These are phyloP conservation scores for Lepidium didymum DNA, from an alignment of 345 rosid genomes.

Conservation along the genomic window DNA sequence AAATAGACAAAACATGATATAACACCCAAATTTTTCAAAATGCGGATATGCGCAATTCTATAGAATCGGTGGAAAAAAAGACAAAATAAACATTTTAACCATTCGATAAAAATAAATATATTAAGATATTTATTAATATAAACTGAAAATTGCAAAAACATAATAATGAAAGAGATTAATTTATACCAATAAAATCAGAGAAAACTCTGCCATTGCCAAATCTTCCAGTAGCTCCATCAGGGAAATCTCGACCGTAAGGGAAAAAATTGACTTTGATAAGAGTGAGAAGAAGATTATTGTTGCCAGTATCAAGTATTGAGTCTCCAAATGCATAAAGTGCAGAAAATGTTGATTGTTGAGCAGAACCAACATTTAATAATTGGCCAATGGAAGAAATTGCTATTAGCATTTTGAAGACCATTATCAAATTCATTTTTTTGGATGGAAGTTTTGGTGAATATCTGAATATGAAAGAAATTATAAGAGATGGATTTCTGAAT, in stretches of 20 bases:
- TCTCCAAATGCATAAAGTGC: constrained; percentile 45
- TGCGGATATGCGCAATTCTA: too few relatives aligned
- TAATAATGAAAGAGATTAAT: neutral
- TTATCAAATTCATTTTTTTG: neutral
- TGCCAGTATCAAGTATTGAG: constrained; percentile 60
- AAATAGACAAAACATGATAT: too few relatives aligned
- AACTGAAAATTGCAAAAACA: too few relatives aligned
- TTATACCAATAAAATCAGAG: constrained; percentile 44
- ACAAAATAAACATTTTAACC: too few relatives aligned
- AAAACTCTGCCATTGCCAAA: constrained; percentile 55
- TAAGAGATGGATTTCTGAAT: too few relatives aligned
- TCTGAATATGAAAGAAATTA: neutral
- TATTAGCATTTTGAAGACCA: constrained; percentile 2
- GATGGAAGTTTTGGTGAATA: neutral
- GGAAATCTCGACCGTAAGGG: constrained; percentile 56
- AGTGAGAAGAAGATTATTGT: constrained; percentile 39
- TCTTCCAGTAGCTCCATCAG: constrained; percentile 55
- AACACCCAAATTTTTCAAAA: too few relatives aligned
- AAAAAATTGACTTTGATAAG: constrained; percentile 34
- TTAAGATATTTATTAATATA: too few relatives aligned
- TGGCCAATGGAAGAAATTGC: neutral
- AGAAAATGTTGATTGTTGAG: constrained; percentile 11
- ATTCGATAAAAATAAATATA: too few relatives aligned
- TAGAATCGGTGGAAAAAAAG: too few relatives aligned
- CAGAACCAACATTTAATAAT: constrained; percentile 6